Base-by-base conservation (phyloP, 1,139 yeast genomes). In the Blastobotrys serpentis region DNA sequence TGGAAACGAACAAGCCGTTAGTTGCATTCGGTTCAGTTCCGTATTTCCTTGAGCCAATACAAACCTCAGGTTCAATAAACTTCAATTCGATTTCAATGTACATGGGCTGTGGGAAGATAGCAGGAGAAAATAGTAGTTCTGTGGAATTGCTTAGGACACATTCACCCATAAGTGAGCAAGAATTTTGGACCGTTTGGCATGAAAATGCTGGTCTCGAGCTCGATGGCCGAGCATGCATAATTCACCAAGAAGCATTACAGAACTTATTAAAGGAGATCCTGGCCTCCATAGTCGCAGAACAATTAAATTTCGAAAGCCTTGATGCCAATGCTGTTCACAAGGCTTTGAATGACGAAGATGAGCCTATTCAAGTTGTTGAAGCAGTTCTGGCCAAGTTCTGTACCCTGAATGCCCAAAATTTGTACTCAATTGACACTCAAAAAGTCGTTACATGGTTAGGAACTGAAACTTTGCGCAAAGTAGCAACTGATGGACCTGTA, bases 401-500 rank as follows among this genome's bases (percentile, higher is more conserved):
- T 46, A 3, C 58, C 53, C 46, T 37, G 38, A 54, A 42, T 10
- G 17, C n/a, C 19, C 38, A 26, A 16, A 22, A 29, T 13, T n/a
- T 26, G 7, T 74, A 68, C 62, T 54, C 56, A 34, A 55, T 82
- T 25, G 69, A 79, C 52, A 68, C 70, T 52, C 56, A 56, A 2
- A 65, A 62, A 34, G 71, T 82, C 2, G 73, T 83, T 0, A 62
- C 63, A 45, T 84, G 87, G 84, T 78, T 76, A 60, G 94, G 90
- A 1, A 63, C 77, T 2, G 71, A 74, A 48, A 71, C 82, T 0
- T 68, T 86, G 44, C 69, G 61, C 55, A 66, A 59, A 51, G 67
- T 60, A 55, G 74, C 70, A 11, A 51, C 62, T 2, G 48, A 53
- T 2, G 58, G 56, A 18, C 56, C 70, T 7, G 56, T 52, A 6